These are phyloP conservation scores for Furcasterigmium sp. DNA, from an alignment of 2,329 filamentous ascomycete genomes.

Conservation along the genomic window DNA sequence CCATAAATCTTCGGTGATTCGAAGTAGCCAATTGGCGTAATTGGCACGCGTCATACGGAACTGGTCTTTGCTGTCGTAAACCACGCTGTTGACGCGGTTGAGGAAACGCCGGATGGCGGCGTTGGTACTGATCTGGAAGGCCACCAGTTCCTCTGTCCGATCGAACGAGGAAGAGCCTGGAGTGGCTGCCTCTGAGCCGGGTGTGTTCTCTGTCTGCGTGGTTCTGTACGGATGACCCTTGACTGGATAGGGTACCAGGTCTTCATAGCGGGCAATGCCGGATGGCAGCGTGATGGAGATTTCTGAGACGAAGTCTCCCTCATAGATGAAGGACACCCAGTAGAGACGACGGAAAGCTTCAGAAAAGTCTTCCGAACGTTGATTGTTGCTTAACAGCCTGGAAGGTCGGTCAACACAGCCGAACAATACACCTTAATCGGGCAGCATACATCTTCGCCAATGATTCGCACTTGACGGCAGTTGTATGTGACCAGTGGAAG, in stretches of 20 bases:
- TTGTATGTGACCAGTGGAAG: conserved; percentile 18
- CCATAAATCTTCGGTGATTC: conserved; percentile 18
- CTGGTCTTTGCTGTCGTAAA: conserved; percentile 21
- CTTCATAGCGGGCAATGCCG: conserved; percentile 21
- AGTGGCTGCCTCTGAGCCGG: background rate
- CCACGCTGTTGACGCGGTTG: conserved; percentile 21
- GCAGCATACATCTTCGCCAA: conserved; percentile 11
- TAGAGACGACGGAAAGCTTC: conserved; percentile 20
- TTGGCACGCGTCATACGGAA: conserved; percentile 13
- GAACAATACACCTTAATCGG: background rate
- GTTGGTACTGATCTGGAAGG: conserved; percentile 24
- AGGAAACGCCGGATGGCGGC: conserved; percentile 21
- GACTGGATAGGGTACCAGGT: conserved; percentile 17
- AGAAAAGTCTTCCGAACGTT: background rate
- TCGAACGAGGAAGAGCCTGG: conserved; percentile 1
- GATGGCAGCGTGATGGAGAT: conserved; percentile 20
- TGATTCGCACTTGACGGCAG: conserved; percentile 20
- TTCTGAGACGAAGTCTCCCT: conserved; percentile 23
- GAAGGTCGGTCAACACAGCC: background rate
- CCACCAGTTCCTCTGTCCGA: conserved; percentile 17
- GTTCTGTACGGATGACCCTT: background rate
- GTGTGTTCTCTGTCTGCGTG: background rate
- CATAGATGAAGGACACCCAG: conserved; percentile 22
- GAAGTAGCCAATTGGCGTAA: conserved; percentile 19
- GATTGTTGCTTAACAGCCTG: background rate